A percentile compares a stretch with the other conserved stretches of the same genome.
phyloP scores from a whole-genome alignment of 2,329 filamentous ascomycete genomes.

The Monilinia vaccinii-corymbosi region DNA sequence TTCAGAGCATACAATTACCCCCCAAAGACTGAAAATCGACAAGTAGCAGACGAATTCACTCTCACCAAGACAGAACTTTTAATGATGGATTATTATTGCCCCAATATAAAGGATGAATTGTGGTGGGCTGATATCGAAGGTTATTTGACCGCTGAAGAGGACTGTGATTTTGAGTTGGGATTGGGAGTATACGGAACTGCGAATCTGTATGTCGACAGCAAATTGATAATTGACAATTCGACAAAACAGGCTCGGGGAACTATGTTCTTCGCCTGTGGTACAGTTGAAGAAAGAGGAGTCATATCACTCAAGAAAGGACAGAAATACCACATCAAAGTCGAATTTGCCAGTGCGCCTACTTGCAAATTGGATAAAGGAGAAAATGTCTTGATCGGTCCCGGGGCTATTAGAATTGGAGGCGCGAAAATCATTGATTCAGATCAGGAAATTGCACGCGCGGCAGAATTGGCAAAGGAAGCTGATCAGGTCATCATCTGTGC shows the following conservation, averaged over 20 bases:
- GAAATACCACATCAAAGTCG: slow-evolving; percentile 27
- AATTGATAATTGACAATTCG: slow-evolving; percentile 29
- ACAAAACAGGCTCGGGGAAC: slow-evolving; percentile 30
- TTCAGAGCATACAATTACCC: slow-evolving; percentile 55
- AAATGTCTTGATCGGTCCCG: slow-evolving; percentile 44
- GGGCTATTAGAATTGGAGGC: slow-evolving; percentile 54
- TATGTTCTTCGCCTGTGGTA: slow-evolving; percentile 32
- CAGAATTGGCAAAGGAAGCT: slow-evolving; percentile 54
- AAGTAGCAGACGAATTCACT: slow-evolving; percentile 41
- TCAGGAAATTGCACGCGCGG: slow-evolving; percentile 56
- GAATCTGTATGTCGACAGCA: slow-evolving; percentile 29
- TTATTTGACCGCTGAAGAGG: slow-evolving; percentile 24
- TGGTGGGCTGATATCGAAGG: slow-evolving; percentile 35
- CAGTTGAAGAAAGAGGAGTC: slow-evolving; percentile 27
- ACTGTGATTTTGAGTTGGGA: slow-evolving; percentile 30
- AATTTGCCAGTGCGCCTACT: slow-evolving; percentile 48
- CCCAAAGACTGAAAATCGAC: slow-evolving; percentile 37
- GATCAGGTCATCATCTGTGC: slow-evolving; percentile 71
- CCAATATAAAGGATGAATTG: slow-evolving; percentile 20
- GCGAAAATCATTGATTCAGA: slow-evolving; percentile 46
- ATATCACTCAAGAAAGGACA: slow-evolving; percentile 24
- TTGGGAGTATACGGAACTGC: slow-evolving; percentile 32
- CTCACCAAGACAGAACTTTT: slow-evolving; percentile 36
- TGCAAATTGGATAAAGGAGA: slow-evolving; percentile 42
- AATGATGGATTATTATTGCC: slow-evolving; percentile 43